Evolutionary conservation across 1,139 yeast genomes (phyloP).

Genomic region (Yamadazyma sp.): DNA sequence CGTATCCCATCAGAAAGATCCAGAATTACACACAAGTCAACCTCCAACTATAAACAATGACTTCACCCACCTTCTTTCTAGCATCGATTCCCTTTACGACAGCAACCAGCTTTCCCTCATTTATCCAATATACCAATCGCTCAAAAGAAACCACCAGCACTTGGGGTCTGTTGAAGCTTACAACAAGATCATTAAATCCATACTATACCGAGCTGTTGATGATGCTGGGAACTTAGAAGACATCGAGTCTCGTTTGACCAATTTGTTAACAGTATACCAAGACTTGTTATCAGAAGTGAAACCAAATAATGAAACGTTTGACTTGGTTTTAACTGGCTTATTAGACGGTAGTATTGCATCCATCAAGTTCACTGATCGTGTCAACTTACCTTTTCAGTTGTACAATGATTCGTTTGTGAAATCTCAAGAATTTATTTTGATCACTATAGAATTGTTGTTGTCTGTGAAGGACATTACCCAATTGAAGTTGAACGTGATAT

Average conservation of each 20-base stretch:
- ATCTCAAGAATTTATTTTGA: slow-evolving; percentile 62
- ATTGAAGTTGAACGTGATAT: slow-evolving; percentile 25
- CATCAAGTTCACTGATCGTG: slow-evolving; percentile 10
- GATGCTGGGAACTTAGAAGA: slow-evolving; percentile 22
- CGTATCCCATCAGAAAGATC: neutral
- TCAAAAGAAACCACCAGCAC: slow-evolving; percentile 35
- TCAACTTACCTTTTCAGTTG: slow-evolving; percentile 14
- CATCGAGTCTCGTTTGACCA: slow-evolving; percentile 49
- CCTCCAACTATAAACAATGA: neutral
- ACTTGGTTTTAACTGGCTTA: slow-evolving; percentile 50
- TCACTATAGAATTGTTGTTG: slow-evolving; percentile 58
- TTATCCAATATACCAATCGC: slow-evolving; percentile 44
- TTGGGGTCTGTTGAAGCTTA: slow-evolving; percentile 35
- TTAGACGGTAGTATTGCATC: slow-evolving; percentile 47
- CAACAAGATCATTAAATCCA: slow-evolving; percentile 39
- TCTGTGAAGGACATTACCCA: slow-evolving; percentile 37
- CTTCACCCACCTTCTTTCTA: slow-evolving; percentile 4
- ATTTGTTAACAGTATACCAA: slow-evolving; percentile 63
- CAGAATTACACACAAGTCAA: neutral
- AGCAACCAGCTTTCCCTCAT: slow-evolving; percentile 32
- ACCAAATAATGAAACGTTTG: slow-evolving; percentile 56
- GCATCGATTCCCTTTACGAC: slow-evolving; percentile 8
- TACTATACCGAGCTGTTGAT: slow-evolving; percentile 31
- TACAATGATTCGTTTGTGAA: slow-evolving; percentile 35
- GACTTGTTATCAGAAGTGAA: slow-evolving; percentile 54